Percentiles rank a stretch among this genome's conserved stretches.
Conservation (phyloP, 176 grass and related monocot species). For the Juncus effusus region DNA sequence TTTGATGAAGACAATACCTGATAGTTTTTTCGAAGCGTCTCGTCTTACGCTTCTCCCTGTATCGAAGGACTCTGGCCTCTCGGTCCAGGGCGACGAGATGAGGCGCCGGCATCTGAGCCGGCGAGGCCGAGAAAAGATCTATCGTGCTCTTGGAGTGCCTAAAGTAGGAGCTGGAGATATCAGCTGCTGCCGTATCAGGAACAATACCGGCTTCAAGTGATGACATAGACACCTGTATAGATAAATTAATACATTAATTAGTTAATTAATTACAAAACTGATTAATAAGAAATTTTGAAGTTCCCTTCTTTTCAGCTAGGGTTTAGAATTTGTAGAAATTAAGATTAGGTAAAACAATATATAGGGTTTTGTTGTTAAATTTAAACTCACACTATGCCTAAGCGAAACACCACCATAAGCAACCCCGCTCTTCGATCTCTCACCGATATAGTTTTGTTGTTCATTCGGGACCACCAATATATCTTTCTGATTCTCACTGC, state of each 20-base stretch:
- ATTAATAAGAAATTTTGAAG: background rate
- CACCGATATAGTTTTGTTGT: background rate
- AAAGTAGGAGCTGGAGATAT: conserved; percentile 29
- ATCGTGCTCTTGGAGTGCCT: conserved; percentile 29
- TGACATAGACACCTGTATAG: conserved; percentile 34
- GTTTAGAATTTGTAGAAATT: background rate
- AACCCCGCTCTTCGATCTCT: conserved; percentile 17
- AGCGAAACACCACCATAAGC: conserved; percentile 20
- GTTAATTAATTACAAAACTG: conserved; percentile 3
- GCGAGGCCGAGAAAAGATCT: conserved; percentile 30
- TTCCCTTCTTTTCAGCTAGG: background rate
- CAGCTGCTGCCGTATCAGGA: conserved; percentile 18
- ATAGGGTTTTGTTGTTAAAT: background rate
- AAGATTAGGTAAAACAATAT: background rate
- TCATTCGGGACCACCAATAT: conserved; percentile 34
- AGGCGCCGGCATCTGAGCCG: conserved; percentile 23
- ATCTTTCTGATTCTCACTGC: conserved; percentile 19
- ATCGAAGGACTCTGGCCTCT: conserved; percentile 37
- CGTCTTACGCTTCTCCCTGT: conserved; percentile 39
- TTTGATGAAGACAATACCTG: background rate
- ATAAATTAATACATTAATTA: conserved; percentile 1
- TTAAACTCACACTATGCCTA: conserved; percentile 23
- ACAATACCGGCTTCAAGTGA: conserved; percentile 36
- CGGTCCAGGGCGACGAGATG: conserved; percentile 33
- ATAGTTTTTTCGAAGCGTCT: conserved; percentile 45